phyloP scores from a whole-genome alignment of 805 yeast genomes.

The Jamesozyma lodderae region DNA sequence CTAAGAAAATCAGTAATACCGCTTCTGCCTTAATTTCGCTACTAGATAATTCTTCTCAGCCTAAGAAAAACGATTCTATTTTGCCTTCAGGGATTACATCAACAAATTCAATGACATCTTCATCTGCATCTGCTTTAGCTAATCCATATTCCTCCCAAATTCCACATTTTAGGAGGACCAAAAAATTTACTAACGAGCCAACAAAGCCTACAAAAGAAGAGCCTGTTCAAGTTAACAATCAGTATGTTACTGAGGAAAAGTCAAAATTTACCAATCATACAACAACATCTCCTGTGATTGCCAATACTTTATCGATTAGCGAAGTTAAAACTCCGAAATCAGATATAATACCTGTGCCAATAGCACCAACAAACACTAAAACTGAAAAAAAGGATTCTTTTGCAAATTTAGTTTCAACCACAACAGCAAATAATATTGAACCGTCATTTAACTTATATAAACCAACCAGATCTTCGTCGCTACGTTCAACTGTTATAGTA shows the following conservation, averaged over 20 bases:
- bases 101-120: not conserved
- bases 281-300: too few species aligned
- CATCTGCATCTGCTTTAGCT: conserved; percentile 21
- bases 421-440: not conserved
- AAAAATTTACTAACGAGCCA: conserved; percentile 6
- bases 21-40: conserved; percentile 43
- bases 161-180: not conserved
- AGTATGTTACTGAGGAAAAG: conserved; percentile 7
- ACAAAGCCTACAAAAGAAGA: too few species aligned
- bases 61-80: conserved; percentile 2
- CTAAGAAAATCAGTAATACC: conserved; percentile 34
- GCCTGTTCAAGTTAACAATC: too few species aligned
- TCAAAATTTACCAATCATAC: conserved; percentile 7
- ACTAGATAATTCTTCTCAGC: conserved; percentile 27
- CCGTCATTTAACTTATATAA: conserved; percentile 25
- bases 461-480: conserved; percentile 32
- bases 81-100: not conserved
- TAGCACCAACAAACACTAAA: too few species aligned
- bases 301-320: too few species aligned
- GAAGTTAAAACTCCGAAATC: not conserved
- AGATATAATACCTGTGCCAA: too few species aligned
- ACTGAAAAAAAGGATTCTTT: too few species aligned
- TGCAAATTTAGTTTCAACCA: too few species aligned
- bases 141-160: conserved; percentile 36
- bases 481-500: conserved; percentile 28